Evolutionary conservation across 1,284 basidiomycete genomes (phyloP).

Genomic region (Fistulina hepatica): DNA sequence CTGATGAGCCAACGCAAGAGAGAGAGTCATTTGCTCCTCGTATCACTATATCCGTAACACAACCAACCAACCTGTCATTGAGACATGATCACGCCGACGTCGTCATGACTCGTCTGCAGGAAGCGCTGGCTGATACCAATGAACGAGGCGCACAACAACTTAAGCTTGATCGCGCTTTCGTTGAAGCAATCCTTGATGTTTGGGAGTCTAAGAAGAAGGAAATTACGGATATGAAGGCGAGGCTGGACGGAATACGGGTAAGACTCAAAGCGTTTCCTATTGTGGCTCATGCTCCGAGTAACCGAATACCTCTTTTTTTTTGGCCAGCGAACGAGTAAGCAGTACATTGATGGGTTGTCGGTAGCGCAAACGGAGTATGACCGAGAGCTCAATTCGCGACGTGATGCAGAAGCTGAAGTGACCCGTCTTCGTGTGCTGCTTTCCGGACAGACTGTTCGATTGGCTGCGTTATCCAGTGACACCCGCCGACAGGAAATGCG

Average conservation of each 20-base stretch:
- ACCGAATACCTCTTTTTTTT: constrained; percentile 6
- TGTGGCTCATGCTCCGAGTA: constrained; percentile 5
- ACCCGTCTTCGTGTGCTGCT: constrained; percentile 75
- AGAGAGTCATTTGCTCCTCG: constrained; percentile 13
- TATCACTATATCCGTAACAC: constrained; percentile 38
- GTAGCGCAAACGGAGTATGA: constrained; percentile 93
- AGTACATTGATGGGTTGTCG: constrained; percentile 84
- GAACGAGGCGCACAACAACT: constrained; percentile 55
- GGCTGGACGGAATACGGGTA: constrained; percentile 83
- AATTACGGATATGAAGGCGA: constrained; percentile 57
- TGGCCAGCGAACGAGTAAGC: constrained; percentile 82
- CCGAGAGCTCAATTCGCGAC: constrained; percentile 74
- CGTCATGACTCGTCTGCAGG: constrained; percentile 42
- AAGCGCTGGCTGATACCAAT: constrained; percentile 53
- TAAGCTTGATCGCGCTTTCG: constrained; percentile 62
- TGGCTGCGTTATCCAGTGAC: constrained; percentile 76
- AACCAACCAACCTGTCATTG: constrained; percentile 20
- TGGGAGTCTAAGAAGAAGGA: constrained; percentile 61
- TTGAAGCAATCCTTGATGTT: constrained; percentile 62
- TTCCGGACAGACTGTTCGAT: constrained; percentile 80
- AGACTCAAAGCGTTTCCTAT: constrained; percentile 15
- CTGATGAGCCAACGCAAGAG: constrained; percentile 1
- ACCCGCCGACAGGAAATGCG: constrained; percentile 68
- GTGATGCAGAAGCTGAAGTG: constrained; percentile 89
- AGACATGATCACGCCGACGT: constrained; percentile 35